phyloP scores from a whole-genome alignment of 768 basidiomycete species.

The Termitomyces sp. region DNA sequence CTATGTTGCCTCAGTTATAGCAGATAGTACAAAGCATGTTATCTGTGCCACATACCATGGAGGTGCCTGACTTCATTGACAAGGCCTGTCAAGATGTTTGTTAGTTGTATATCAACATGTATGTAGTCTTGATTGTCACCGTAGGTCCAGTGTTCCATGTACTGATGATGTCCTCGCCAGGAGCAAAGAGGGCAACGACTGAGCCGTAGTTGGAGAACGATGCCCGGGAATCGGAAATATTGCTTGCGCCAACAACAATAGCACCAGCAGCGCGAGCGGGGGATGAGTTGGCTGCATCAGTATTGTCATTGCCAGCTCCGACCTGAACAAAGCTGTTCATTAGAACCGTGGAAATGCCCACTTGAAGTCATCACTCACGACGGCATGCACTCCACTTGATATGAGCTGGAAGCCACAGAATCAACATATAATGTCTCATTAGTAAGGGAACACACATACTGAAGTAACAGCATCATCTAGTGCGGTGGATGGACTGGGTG shows the following conservation, averaged over 20 bases:
- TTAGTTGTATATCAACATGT: too few relatives aligned
- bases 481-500: too few relatives aligned
- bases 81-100: too few relatives aligned
- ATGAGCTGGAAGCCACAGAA: background rate
- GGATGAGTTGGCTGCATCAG: background rate
- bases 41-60: constrained; percentile 5
- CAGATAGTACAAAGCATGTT: background rate
- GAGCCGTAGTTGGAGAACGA: constrained; percentile 33
- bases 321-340: constrained; percentile 5
- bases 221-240: constrained; percentile 24
- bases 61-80: background rate
- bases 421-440: background rate
- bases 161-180: constrained; percentile 25
- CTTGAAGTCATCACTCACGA: background rate
- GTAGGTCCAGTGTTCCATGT: too few relatives aligned
- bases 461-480: background rate
- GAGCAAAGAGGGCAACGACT: constrained; percentile 31
- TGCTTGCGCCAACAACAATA: constrained; percentile 14
- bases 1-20: background rate
- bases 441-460: background rate
- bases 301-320: constrained; percentile 10
- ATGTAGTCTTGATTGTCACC: too few relatives aligned
- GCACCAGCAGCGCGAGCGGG: constrained; percentile 7
- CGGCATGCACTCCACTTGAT: background rate
- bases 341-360: background rate